These are phyloP conservation scores for Penicillium capsulatum DNA, from an alignment of 2,329 filamentous ascomycete genomes.

Conservation along the genomic window DNA sequence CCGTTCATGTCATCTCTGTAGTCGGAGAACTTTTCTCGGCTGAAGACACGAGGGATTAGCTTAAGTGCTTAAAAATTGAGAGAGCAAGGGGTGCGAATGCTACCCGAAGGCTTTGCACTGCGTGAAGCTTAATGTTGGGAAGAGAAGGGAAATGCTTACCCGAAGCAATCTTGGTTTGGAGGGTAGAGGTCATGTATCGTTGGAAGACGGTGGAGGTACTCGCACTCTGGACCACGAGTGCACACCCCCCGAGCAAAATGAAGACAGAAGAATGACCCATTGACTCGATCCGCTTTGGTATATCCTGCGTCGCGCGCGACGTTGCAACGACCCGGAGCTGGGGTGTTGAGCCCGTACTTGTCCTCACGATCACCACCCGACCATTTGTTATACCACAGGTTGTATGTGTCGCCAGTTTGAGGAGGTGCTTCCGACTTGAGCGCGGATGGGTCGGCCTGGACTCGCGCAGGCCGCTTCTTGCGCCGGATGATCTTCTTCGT, in stretches of 20 bases:
- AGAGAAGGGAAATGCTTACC: slow-evolving; percentile 46
- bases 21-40: slow-evolving; percentile 20
- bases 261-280: slow-evolving; percentile 86
- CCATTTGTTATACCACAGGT: slow-evolving; percentile 99
- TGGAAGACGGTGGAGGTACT: slow-evolving; percentile 87
- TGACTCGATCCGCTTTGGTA: slow-evolving; percentile 69
- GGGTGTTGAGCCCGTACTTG: slow-evolving; percentile 77
- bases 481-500: slow-evolving; percentile 89
- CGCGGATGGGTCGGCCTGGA: slow-evolving; percentile 80
- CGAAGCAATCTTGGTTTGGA: slow-evolving; percentile 92
- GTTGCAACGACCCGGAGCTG: slow-evolving; percentile 81
- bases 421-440: slow-evolving; percentile 80
- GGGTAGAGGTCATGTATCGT: slow-evolving; percentile 85
- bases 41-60: neutral
- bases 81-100: too few relatives aligned
- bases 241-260: slow-evolving; percentile 21
- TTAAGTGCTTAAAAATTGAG: too few relatives aligned
- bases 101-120: too few relatives aligned
- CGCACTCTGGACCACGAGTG: slow-evolving; percentile 85
- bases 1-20: slow-evolving; percentile 67
- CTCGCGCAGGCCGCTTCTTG: slow-evolving; percentile 82
- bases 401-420: slow-evolving; percentile 93
- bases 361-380: slow-evolving; percentile 91
- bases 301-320: slow-evolving; percentile 74
- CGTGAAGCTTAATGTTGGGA: too few relatives aligned